Evolutionary conservation across 2,329 filamentous ascomycete species (phyloP).

Genomic region (Alternaria triticina): DNA sequence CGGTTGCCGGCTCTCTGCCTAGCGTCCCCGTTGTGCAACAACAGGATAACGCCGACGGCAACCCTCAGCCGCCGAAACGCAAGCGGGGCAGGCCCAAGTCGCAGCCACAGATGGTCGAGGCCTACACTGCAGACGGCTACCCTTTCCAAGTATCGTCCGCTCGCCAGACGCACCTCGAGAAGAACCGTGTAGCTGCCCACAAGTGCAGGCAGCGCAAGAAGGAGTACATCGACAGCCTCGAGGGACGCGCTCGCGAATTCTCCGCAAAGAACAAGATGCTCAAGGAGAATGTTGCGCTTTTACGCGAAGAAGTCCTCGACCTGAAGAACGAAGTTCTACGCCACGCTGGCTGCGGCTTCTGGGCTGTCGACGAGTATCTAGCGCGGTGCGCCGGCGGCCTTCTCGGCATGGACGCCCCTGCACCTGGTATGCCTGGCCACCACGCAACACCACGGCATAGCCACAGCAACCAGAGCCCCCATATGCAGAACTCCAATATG

Average conservation of each 20-base stretch:
- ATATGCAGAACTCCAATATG: background rate
- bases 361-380: slow-evolving; percentile 48
- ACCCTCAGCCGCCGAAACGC: slow-evolving; percentile 42
- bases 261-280: slow-evolving; percentile 44
- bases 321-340: slow-evolving; percentile 47
- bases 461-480: slow-evolving; percentile 13
- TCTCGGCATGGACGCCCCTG: slow-evolving; percentile 33
- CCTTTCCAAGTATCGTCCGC: slow-evolving; percentile 44
- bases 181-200: slow-evolving; percentile 74
- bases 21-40: slow-evolving; percentile 12
- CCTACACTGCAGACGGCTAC: slow-evolving; percentile 40
- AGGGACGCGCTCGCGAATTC: slow-evolving; percentile 52
- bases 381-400: slow-evolving; percentile 45
- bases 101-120: slow-evolving; percentile 40
- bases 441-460: slow-evolving; percentile 1
- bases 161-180: slow-evolving; percentile 60
- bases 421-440: background rate
- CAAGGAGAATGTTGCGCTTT: slow-evolving; percentile 41
- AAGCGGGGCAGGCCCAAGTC: slow-evolving; percentile 47
- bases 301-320: slow-evolving; percentile 45
- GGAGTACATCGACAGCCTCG: slow-evolving; percentile 60
- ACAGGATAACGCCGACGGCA: slow-evolving; percentile 16
- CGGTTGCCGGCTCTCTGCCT: background rate
- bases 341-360: slow-evolving; percentile 47
- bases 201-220: slow-evolving; percentile 77